These are phyloP conservation scores for Citrullus mucosospermus DNA, from an alignment of 306 rosid species.

Conservation along the genomic window DNA sequence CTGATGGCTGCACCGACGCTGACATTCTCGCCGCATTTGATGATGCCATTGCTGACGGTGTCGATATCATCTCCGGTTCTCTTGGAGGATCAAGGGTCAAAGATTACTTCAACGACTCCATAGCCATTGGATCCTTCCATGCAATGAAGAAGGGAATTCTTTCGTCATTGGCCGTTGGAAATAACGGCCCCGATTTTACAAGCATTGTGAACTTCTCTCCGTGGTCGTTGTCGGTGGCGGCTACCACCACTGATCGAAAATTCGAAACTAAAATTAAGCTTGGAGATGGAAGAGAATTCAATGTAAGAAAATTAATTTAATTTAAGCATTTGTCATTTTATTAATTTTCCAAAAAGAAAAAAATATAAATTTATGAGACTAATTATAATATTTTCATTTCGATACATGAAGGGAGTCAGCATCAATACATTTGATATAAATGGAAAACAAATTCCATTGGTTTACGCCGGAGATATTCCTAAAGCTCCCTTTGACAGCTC, in stretches of 20 bases:
- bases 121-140: constrained; percentile 25
- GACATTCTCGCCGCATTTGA: constrained; percentile 23
- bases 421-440: neutral
- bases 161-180: constrained; percentile 15
- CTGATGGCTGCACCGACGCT: neutral
- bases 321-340: too few relatives aligned
- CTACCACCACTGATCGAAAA: neutral
- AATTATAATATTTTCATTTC: neutral
- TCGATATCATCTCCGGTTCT: constrained; percentile 17
- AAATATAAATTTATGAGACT: too few relatives aligned
- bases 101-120: neutral
- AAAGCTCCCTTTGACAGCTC: neutral
- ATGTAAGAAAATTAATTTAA: neutral
- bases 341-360: neutral
- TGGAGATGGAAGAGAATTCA: neutral
- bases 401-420: neutral
- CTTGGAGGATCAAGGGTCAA: rapidly evolving
- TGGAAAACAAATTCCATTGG: neutral
- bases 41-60: constrained; percentile 28
- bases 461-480: neutral
- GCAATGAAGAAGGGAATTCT: constrained; percentile 19
- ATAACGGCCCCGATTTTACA: constrained; percentile 3
- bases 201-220: neutral
- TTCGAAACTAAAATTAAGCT: neutral
- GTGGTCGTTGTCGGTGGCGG: constrained; percentile 6